Percentiles rank a stretch among this genome's conserved stretches.
Evolutionary conservation across 805 yeast species (phyloP).

Genomic region (Metschnikowia santaceciliae): DNA sequence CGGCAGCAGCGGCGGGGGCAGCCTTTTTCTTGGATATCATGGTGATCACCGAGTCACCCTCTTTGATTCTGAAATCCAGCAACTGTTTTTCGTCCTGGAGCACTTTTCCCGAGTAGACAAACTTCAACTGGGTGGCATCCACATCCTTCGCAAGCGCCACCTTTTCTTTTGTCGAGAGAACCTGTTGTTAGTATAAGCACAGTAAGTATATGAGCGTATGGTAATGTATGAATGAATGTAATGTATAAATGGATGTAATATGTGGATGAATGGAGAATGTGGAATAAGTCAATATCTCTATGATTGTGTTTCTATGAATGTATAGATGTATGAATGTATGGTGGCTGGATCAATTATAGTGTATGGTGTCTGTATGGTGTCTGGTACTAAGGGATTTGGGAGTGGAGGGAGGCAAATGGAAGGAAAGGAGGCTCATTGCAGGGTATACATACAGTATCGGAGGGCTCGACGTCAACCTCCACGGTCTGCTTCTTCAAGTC

Average conservation of each 20-base stretch:
- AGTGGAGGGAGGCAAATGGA: neutral
- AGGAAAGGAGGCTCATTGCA: neutral
- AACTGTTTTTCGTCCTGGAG: constrained; percentile 78
- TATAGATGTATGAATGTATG: too few species aligned
- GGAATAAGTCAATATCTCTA: too few species aligned
- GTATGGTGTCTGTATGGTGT: too few species aligned
- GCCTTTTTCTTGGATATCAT: constrained; percentile 62
- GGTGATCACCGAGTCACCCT: constrained; percentile 83
- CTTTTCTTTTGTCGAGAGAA: constrained; percentile 64
- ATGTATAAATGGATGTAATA: too few species aligned
- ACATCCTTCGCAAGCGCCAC: constrained; percentile 66
- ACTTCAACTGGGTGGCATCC: constrained; percentile 71
- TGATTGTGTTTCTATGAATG: too few species aligned
- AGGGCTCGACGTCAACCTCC: constrained; percentile 68
- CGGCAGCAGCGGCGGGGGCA: constrained; percentile 18
- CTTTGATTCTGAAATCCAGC: constrained; percentile 70
- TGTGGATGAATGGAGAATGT: too few species aligned
- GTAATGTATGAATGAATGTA: too few species aligned
- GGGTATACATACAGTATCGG: constrained; percentile 53
- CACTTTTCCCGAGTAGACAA: constrained; percentile 90
- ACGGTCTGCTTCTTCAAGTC: constrained; percentile 91
- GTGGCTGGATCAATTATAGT: too few species aligned
- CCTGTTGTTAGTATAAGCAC: constrained; percentile 28
- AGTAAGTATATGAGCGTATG: too few species aligned
- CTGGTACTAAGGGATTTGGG: too few species aligned